Evolutionary conservation across 345 rosid species (phyloP).

Genomic region (Camelina neglecta): DNA sequence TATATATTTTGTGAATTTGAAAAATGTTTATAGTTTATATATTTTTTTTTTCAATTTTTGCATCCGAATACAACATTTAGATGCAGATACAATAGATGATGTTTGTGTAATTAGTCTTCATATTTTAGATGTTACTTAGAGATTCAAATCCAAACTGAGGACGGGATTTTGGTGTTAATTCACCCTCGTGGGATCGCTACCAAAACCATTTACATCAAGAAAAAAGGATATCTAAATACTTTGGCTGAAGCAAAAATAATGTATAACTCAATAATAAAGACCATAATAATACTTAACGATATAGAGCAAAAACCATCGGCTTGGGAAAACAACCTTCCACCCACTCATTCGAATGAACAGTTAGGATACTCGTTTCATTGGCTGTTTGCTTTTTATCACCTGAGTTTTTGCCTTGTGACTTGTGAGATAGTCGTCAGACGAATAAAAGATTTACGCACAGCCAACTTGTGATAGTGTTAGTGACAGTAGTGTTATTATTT

Average conservation of each 20-base stretch:
- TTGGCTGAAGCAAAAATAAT: neutral
- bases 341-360: neutral
- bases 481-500: neutral
- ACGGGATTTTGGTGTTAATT: too few species aligned
- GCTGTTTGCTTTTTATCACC: neutral
- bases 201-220: neutral
- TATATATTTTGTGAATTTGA: neutral
- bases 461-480: neutral
- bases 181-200: too few species aligned
- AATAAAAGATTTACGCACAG: neutral
- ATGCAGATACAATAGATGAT: neutral
- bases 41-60: too few species aligned
- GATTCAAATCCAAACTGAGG: neutral
- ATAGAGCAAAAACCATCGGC: neutral
- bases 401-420: conserved; percentile 6
- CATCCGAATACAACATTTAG: neutral
- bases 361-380: neutral
- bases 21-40: too few species aligned
- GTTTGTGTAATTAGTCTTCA: neutral
- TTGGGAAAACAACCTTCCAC: neutral
- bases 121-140: neutral
- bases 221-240: neutral
- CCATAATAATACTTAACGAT: neutral
- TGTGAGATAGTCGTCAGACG: neutral
- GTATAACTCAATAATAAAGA: neutral